phyloP scores from a whole-genome alignment of 768 basidiomycete genomes.

The Tylopilus cervinicoccineus region DNA sequence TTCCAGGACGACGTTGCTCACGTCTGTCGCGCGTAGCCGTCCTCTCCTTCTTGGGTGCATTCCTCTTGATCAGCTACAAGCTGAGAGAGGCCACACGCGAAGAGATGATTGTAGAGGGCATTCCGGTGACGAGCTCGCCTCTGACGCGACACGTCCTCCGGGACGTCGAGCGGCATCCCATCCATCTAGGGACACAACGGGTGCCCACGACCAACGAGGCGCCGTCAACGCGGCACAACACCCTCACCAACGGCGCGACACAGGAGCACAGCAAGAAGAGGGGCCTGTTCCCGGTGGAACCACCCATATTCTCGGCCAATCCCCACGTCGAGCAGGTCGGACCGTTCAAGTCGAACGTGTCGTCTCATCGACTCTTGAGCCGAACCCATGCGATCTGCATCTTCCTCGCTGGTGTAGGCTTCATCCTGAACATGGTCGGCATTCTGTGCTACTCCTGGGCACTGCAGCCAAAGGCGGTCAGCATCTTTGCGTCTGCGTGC shows the following conservation, averaged over 20 bases:
- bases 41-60: constrained; percentile 53
- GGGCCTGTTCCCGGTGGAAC: not conserved
- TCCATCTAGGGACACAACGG: not conserved
- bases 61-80: constrained; percentile 53
- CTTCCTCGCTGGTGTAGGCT: constrained; percentile 42
- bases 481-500: constrained; percentile 39
- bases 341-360: constrained; percentile 37
- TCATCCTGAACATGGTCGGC: constrained; percentile 45
- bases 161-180: constrained; percentile 13
- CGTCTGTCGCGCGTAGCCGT: constrained; percentile 25
- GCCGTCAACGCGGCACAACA: not conserved
- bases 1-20: not conserved
- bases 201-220: not conserved
- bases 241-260: not conserved
- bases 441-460: constrained; percentile 52
- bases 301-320: constrained; percentile 37
- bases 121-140: constrained; percentile 18
- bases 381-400: constrained; percentile 51
- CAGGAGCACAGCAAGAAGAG: not conserved
- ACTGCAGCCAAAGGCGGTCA: constrained; percentile 39
- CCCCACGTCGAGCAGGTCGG: constrained; percentile 52
- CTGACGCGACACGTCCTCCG: constrained; percentile 1
- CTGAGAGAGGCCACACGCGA: constrained; percentile 49
- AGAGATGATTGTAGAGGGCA: constrained; percentile 37
- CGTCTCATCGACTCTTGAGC: constrained; percentile 39